Base-by-base conservation (phyloP, 1,139 yeast species). In the Hansenula sp. region DNA sequence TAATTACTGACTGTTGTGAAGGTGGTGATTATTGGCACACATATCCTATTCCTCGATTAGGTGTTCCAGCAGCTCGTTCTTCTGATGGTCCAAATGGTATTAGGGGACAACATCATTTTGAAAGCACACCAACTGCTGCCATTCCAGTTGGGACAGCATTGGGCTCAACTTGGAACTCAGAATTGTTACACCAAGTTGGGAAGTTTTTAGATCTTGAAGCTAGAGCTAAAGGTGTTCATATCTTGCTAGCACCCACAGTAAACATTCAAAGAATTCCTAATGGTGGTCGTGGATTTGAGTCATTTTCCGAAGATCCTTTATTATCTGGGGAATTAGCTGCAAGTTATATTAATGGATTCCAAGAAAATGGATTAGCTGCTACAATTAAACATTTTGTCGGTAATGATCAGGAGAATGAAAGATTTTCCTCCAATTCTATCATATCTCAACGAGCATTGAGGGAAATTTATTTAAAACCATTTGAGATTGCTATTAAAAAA, bases 221-320 rank as follows among this genome's bases (percentile, higher is more conserved):
- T 28, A 68, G 60, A 43, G 66, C 65, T 44, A 76, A 76, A 47
- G 71, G 83, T 24, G 80, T 74, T n/a, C 77, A 79, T 53, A 69
- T 79, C 35, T 69, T 74, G 31, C 64, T 80, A 30, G 86, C 84
- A 3, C 87, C 87, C 11, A 69, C 73, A 3, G 71, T 52, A 66
- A 69, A 38, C 72, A 74, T 59, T 51, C 80, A 73, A 39, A 66
- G 85, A 47, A 69, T 74, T 26, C 85, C 85, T 6, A 59, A 75
- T 29, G 84, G 83, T 20, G 85, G 85, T 13, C 62, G 85, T 44
- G 76, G 77, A 1, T 79, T 78, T 52, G 86, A 79, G 57, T 70
- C 79, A 29, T 79, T 74, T 58, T 65, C 78, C 16, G 85, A 79
- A 59, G 85, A 79, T 53, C 84, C 84, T 5, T 64, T 68, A 27